These are phyloP conservation scores for Aquilaria sinensis DNA, from an alignment of 345 rosid genomes.

Conservation along the genomic window DNA sequence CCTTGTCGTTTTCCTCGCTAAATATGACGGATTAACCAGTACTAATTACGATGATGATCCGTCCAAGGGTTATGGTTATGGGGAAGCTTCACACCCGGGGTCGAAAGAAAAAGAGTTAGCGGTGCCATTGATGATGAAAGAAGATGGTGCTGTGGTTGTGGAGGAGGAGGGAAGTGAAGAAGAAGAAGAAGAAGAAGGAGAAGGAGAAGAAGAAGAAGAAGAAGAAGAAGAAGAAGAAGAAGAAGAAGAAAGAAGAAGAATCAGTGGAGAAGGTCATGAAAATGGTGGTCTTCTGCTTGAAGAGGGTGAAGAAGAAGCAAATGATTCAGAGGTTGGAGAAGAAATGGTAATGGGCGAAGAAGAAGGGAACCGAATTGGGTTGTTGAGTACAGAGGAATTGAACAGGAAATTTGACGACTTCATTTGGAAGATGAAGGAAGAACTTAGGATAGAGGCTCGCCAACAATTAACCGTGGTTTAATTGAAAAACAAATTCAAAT, in stretches of 20 bases:
- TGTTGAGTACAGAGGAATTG: conserved; percentile 51
- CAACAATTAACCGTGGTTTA: conserved; percentile 39
- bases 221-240: conserved; percentile 15
- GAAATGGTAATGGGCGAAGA: conserved; percentile 12
- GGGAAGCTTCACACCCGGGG: background rate
- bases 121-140: conserved; percentile 14
- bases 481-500: background rate
- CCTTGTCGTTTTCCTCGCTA: conserved; percentile 57
- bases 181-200: conserved; percentile 19
- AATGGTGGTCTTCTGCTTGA: conserved; percentile 1
- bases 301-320: conserved; percentile 12
- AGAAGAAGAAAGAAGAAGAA: conserved; percentile 12
- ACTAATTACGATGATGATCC: conserved; percentile 7
- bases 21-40: conserved; percentile 37
- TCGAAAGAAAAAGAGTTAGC: background rate
- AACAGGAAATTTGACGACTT: conserved; percentile 82
- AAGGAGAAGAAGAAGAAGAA: background rate
- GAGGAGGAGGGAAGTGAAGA: background rate
- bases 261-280: conserved; percentile 4
- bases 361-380: conserved; percentile 22
- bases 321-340: conserved; percentile 5
- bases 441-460: conserved; percentile 51
- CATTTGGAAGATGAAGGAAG: conserved; percentile 70
- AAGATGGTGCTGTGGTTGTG: conserved; percentile 2
- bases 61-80: conserved; percentile 16